Base-by-base conservation (phyloP, 306 rosid species). In the Castanopsis chinensis region DNA sequence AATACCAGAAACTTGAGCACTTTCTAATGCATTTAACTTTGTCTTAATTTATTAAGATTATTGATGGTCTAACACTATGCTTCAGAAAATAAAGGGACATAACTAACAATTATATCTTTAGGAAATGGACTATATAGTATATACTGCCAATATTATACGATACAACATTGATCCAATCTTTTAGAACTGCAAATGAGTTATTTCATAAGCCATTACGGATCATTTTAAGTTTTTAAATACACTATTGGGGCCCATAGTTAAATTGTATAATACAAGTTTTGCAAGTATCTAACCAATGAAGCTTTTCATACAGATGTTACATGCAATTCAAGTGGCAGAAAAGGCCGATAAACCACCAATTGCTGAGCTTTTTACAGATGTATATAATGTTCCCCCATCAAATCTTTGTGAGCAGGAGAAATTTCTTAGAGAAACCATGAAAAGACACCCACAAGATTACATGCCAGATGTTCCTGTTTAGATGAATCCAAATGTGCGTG, bases 281-380 rank as follows among this genome's bases (percentile, higher is more conserved):
- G 23, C 32, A 13, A 5, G 28, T 74, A 58, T 65, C 81, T 78
- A 45, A 79, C 54, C 8, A 9, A 3, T 5, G 28, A 64, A 51
- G 59, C 67, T 81, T 77, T 82, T 85, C 65, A 69, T 67, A 76
- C 90, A 91, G 98, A 32, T 92, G 51, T 79, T 95, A 54, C 88
- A 85, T 76, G 92, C 93, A 61, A 92, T 95, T 84, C 99, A 92
- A 78, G 91, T 81, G 52, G 98, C 99, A 13, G 99, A 95, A 84
- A 85, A 85, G 72, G 75, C 77, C 21, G 93, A 86, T 64, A 95
- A 91, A 80, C 97, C 99, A 25, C 87, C 96, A 13, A 60, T 91
- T n/a, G 83, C 85, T 32, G 97, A 95, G 73, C 25, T 87, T 32
- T 95, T 95, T 81, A 87, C 78, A 41, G 98, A 95, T 80, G 98